Evolutionary conservation across 257 asterid species (phyloP), one percentile per base, ranked within the genome.

Genomic region (Verbascum thapsus): DNA sequence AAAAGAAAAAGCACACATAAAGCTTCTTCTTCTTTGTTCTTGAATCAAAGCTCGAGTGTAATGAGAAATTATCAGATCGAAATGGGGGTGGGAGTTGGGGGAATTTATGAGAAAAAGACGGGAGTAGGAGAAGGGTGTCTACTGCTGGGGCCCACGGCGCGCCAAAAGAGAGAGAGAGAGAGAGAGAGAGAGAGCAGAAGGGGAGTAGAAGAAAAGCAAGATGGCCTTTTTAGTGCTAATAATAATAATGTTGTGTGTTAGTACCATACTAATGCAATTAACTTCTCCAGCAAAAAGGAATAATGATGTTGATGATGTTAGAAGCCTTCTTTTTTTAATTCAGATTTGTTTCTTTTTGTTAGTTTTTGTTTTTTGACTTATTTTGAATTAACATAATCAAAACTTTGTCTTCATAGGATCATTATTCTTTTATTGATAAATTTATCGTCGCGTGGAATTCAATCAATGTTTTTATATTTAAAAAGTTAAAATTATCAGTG

Each of bases 21-120:
- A 12, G 30, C 47, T 54, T 68, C 26, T 43, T 45, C 17, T 39
- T 8, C 18, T 15, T n/a, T n/a, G n/a, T n/a, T n/a, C n/a, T n/a
- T n/a, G n/a, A n/a, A 11, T 6, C 26, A 26, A 44, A 30, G 42
- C 34, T 54, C 4, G 19, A 22, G 20, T 19, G 40, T 41, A 13
- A 57, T 10, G 53, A 30, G 49, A 55, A 22, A 68, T 32, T n/a
- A n/a, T 74, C 37, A 34, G 57, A 69, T 58, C 38, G 77, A 75
- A 71, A 70, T 65, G 66, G 73, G 53, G 65, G 44, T 55, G 74
- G 83, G 47, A 38, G 52, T 53, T 48, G 77, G 68, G 34, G 56
- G 88, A 76, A 84, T 79, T 81, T 81, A 82, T 79, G 85, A 78
- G 91, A 78, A 69, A 70, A 35, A 63, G 90, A 80, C 78, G 11